These are phyloP conservation scores for Geotrichum klebahnii DNA, from an alignment of 1,139 yeast species.

Conservation along the genomic window DNA sequence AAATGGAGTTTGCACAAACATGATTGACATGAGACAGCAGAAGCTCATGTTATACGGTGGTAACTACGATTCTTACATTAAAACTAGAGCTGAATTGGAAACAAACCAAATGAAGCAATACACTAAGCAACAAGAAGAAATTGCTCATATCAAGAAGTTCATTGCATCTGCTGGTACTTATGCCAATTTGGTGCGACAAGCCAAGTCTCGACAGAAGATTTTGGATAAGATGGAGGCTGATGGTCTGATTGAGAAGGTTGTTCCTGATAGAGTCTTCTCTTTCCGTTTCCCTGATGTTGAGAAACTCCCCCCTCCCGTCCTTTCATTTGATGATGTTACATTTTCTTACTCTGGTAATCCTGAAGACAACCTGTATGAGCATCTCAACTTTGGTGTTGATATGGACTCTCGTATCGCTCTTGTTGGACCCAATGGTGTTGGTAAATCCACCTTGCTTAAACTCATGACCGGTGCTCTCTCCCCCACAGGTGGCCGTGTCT, in stretches of 20 bases:
- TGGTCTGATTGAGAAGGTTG: conserved; percentile 91
- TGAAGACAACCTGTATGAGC: conserved; percentile 84
- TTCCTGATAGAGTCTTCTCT: conserved; percentile 85
- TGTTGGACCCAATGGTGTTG: conserved; percentile 99
- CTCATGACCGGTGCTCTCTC: conserved; percentile 91
- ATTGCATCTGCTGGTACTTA: conserved; percentile 99
- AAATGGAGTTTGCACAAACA: conserved; percentile 96
- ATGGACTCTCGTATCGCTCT: conserved; percentile 98
- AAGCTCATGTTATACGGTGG: conserved; percentile 85
- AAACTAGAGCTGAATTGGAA: conserved; percentile 91
- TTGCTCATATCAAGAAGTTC: conserved; percentile 94
- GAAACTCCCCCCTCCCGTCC: conserved; percentile 97
- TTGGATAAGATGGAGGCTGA: conserved; percentile 99
- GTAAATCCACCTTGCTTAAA: conserved; percentile 92
- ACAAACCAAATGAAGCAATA: conserved; percentile 98
- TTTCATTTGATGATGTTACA: conserved; percentile 92
- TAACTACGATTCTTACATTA: conserved; percentile 94
- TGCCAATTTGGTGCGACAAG: conserved; percentile 97
- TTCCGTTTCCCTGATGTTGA: conserved; percentile 95
- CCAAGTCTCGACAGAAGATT: conserved; percentile 98
- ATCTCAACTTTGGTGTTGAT: conserved; percentile 95
- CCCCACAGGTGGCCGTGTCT: conserved; percentile 91
- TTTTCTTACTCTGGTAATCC: conserved; percentile 85
- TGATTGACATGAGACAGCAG: conserved; percentile 90
- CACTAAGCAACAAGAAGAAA: conserved; percentile 96